These are phyloP conservation scores for Agroathelia rolfsii DNA, from an alignment of 1,284 basidiomycete species.

Conservation along the genomic window DNA sequence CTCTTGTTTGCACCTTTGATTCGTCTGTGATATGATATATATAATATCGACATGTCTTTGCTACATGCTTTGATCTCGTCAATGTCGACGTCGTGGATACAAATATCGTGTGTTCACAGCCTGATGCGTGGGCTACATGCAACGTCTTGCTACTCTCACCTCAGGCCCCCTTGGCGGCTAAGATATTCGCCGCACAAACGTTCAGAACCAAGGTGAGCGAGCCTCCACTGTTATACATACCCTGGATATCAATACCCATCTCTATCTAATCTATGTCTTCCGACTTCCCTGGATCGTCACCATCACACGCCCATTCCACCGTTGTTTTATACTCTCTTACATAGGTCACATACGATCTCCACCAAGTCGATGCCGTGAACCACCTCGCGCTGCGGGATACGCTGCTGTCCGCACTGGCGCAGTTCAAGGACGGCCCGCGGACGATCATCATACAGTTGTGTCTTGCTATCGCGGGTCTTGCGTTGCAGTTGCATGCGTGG, in stretches of 20 bases:
- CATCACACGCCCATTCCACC: conserved; percentile 13
- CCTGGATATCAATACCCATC: no score
- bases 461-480: conserved; percentile 83
- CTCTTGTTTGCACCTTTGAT: conserved; percentile 34
- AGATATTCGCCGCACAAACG: conserved; percentile 94
- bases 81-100: no score
- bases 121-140: conserved; percentile 93
- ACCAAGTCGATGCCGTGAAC: conserved; percentile 72
- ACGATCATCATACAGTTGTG: conserved; percentile 87
- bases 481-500: conserved; percentile 91
- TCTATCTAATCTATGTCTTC: no score
- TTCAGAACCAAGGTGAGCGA: conserved; percentile 89
- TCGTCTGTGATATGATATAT: no score
- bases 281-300: conserved; percentile 9
- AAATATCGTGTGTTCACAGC: no score
- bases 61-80: no score
- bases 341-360: conserved; percentile 92
- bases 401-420: conserved; percentile 66
- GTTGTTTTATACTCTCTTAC: no score
- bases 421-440: conserved; percentile 67
- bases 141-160: conserved; percentile 81
- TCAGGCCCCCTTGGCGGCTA: conserved; percentile 73
- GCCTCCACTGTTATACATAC: no score
- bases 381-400: conserved; percentile 81
- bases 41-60: no score